Base-by-base conservation (phyloP, 2,329 filamentous ascomycete species). In the Trichophyton verrucosum region DNA sequence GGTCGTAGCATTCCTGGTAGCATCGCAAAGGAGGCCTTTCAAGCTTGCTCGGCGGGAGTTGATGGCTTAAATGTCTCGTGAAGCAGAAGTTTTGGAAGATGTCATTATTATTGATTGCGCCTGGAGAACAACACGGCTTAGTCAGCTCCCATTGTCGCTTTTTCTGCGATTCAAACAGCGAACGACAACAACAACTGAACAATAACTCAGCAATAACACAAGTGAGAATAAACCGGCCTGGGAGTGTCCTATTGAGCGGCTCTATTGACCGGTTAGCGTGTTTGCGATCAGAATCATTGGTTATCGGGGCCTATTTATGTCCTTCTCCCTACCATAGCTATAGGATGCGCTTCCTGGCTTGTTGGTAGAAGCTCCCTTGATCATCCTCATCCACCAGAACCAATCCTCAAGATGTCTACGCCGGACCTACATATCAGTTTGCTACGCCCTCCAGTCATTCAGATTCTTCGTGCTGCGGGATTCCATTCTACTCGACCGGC, bases 381-480 rank as follows among this genome's bases (percentile, higher is more conserved):
- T 53, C 40, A 20, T n/a, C 49, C 33, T 33, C 17, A 30, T 33
- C 15, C 17, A 6, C n/a, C 6, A 20, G 13, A 9, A 13, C 49
- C 22, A 30, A 13, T 30, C 22, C 11, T 57, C 30, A 60, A 17
- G 49, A 63, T 63, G 62, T 58, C 62, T 15, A 58, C 60, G n/a
- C 72, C 75, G 61, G 74, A 77, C 63, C 78, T 88, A 57, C 82
- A 87, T 76, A 86, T 89, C 74, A 86, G 88, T 63, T 86, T 96
- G 65, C 81, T 97, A 61, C 89, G 91, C 47, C 92, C 92, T 1
- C 86, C 86, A 56, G 84, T 96, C 63, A 84, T 97, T 61, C 91
- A 96, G 75, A 92, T 95, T 68, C 84, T 97, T 58, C 90, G 92
- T 70, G 89, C 91, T 33, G 87, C 90, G 24, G 92, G 92, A 71